Percentiles rank a stretch among this genome's conserved stretches.
Conservation (phyloP, 192 early-diverging fungal genomes). For the Backusella liffmaniae region DNA sequence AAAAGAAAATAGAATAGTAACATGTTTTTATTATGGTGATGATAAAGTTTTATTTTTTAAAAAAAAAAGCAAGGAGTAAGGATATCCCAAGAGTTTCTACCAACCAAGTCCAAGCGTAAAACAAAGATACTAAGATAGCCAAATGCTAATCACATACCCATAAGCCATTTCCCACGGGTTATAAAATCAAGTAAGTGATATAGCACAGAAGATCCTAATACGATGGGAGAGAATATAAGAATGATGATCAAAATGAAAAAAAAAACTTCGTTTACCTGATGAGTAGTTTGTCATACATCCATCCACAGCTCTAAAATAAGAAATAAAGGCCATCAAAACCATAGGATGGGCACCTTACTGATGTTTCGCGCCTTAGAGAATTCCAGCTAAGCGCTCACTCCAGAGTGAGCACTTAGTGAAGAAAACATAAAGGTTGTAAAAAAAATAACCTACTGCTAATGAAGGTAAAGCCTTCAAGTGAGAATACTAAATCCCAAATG, state of each 20-base stretch:
- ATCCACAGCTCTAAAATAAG: slow-evolving; percentile 63
- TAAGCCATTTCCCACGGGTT: slow-evolving; percentile 51
- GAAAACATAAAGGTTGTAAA: slow-evolving; percentile 73
- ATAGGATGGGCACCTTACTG: slow-evolving; percentile 53
- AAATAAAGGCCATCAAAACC: slow-evolving; percentile 53
- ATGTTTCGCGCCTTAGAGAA: slow-evolving; percentile 68
- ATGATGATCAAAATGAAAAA: slow-evolving; percentile 23
- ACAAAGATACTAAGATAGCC: slow-evolving; percentile 49
- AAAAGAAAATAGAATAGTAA: no score
- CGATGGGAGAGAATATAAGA: slow-evolving; percentile 10
- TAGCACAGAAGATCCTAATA: slow-evolving; percentile 43
- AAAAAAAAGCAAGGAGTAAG: no score
- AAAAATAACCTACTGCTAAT: slow-evolving; percentile 59
- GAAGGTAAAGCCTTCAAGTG: slow-evolving; percentile 33
- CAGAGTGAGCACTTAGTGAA: slow-evolving; percentile 67
- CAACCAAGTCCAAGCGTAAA: slow-evolving; percentile 63
- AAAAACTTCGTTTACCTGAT: neutral
- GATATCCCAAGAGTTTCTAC: slow-evolving; percentile 72
- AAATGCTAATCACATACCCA: slow-evolving; percentile 50
- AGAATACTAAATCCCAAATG: slow-evolving; percentile 31
- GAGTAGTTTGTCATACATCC: slow-evolving; percentile 48
- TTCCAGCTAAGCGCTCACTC: slow-evolving; percentile 54
- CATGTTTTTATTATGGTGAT: neutral
- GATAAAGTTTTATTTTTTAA: neutral
- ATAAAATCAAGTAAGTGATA: slow-evolving; percentile 61